Evolutionary conservation across 371 early-diverging fungal genomes (phyloP).

Genomic region (Parasitella parasitica): DNA sequence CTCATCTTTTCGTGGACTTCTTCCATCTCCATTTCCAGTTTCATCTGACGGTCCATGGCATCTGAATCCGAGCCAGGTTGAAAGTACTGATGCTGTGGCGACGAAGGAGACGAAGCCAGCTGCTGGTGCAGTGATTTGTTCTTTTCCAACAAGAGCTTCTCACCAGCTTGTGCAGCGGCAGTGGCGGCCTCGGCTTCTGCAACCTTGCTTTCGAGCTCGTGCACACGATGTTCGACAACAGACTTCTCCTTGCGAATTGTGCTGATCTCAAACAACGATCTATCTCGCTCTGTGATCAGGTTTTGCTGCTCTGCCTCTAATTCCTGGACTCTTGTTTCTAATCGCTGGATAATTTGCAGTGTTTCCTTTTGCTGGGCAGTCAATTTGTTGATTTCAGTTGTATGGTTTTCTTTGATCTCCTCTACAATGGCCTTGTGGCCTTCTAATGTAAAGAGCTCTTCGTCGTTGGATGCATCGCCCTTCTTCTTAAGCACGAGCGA

Average conservation of each 20-base stretch:
- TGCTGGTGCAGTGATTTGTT: slow-evolving; percentile 17
- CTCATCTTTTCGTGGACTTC: slow-evolving; percentile 52
- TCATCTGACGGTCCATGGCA: slow-evolving; percentile 38
- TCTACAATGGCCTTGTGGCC: slow-evolving; percentile 44
- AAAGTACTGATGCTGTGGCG: slow-evolving; percentile 21
- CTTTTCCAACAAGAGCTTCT: slow-evolving; percentile 8
- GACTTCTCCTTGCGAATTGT: slow-evolving; percentile 57
- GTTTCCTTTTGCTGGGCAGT: slow-evolving; percentile 14
- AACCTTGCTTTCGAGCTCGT: slow-evolving; percentile 48
- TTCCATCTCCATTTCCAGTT: slow-evolving; percentile 51
- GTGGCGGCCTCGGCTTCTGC: slow-evolving; percentile 46
- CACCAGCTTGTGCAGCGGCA: slow-evolving; percentile 38
- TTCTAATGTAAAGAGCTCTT: slow-evolving; percentile 28
- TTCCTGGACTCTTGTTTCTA: slow-evolving; percentile 40
- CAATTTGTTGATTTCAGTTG: slow-evolving; percentile 21
- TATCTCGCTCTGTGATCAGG: slow-evolving; percentile 60
- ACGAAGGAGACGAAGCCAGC: slow-evolving; percentile 25
- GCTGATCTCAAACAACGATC: slow-evolving; percentile 53
- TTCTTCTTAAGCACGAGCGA: slow-evolving; percentile 34
- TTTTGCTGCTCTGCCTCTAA: slow-evolving; percentile 60
- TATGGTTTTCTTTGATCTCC: slow-evolving; percentile 36
- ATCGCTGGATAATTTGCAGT: slow-evolving; percentile 25
- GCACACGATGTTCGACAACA: slow-evolving; percentile 32
- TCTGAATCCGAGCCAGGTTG: slow-evolving; percentile 20
- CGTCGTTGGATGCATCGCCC: slow-evolving; percentile 7